phyloP scores from a whole-genome alignment of 2,329 filamentous ascomycete genomes.

The Fusarium decemcellulare region DNA sequence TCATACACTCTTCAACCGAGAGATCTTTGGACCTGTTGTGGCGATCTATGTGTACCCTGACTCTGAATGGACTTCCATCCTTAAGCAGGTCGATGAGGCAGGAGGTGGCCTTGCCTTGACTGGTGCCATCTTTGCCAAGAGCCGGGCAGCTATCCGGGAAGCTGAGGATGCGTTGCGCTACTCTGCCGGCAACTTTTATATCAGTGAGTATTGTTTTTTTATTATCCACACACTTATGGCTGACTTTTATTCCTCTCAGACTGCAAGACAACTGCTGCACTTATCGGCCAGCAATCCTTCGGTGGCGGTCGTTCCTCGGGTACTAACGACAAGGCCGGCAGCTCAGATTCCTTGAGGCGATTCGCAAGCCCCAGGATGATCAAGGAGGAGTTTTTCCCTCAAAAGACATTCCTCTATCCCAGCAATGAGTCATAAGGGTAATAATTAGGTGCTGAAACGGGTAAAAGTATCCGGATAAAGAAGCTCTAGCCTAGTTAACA shows the following conservation, averaged over 20 bases:
- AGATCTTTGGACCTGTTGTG: conserved; percentile 1
- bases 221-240: background rate
- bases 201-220: conserved; percentile 50
- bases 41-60: background rate
- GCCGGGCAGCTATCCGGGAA: conserved; percentile 70
- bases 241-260: background rate
- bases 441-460: no score
- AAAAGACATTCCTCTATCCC: conserved; percentile 1
- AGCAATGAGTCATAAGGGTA: background rate
- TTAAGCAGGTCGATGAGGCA: background rate
- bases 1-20: background rate
- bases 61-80: background rate
- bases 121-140: conserved; percentile 77
- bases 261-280: background rate
- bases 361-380: conserved; percentile 73
- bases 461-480: no score
- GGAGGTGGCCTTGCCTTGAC: conserved; percentile 61
- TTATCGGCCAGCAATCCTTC: conserved; percentile 73
- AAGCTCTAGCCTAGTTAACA: no score
- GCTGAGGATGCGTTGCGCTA: conserved; percentile 77
- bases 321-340: conserved; percentile 77
- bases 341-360: conserved; percentile 66
- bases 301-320: conserved; percentile 73
- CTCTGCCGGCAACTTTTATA: conserved; percentile 81
- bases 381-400: conserved; percentile 75